Evolutionary conservation across 495 filamentous ascomycete genomes (phyloP), one percentile per base, ranked within the genome.

Genomic region (Penicillium taxi): DNA sequence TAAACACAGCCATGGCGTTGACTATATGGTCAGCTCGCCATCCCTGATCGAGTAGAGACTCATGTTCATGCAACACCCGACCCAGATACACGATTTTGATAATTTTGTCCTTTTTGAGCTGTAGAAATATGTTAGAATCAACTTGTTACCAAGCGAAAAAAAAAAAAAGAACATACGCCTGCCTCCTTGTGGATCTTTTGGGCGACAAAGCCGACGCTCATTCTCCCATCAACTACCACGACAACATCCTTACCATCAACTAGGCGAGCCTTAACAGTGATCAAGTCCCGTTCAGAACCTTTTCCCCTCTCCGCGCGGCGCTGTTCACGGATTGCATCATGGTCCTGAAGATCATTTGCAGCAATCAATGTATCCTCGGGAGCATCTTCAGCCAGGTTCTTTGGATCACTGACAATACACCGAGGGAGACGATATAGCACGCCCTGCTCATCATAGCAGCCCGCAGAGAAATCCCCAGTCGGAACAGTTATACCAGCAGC

Each of bases 401-500:
- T 59, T 5, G 89, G 89, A 55, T 89, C 83, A 33, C 73, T 66
- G 6, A 89, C 77, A 16, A 91, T 73, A 57, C 83, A 81, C 51
- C 80, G 76, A 5, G 85, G 85, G 13, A 95, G 45, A 6, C 75
- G 65, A 54, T 95, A 96, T 38, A 81, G 68, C 27, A 77, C 79
- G 0, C 89, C 89, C 28, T 75, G 61, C 26, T 79, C 69, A 59
- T 95, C 89, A 47, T 87, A 96, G 6, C 74, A 79, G 2, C 88
- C 87, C 26, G 81, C 70, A 11, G 73, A 74, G 7, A 86, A 52
- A 53, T 89, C 72, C 17, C 79, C 73, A 0, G 78, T 87, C 2
- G 87, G 86, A 24, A 91, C 64, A 1, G 83, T 94, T 25, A 94
- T 71, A 5, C 77, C 86, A 6, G 78, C 79, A 1, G 89, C 88